Evolutionary conservation across 176 grass and related monocot genomes (phyloP).

Genomic region (Carex parvula): DNA sequence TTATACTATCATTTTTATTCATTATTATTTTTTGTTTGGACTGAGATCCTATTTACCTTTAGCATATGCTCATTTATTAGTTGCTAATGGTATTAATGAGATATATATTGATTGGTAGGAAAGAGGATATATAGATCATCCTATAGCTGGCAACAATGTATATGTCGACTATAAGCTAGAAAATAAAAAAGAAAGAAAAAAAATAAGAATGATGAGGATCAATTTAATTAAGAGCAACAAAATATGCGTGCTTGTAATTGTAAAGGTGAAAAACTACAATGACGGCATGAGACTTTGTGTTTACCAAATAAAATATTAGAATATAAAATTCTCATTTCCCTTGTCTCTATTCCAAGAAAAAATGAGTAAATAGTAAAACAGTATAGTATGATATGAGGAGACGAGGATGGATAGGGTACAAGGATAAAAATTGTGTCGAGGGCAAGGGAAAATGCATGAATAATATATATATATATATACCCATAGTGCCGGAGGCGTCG

Average conservation of each 20-base stretch:
- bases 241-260: too few relatives aligned
- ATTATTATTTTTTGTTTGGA: background rate
- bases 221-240: too few relatives aligned
- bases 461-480: conserved; percentile 26
- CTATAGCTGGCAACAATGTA: background rate
- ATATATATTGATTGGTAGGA: background rate
- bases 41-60: background rate
- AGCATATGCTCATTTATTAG: background rate
- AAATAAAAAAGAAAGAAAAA: background rate
- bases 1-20: background rate
- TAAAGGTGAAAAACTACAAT: too few relatives aligned
- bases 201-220: background rate
- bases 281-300: too few relatives aligned
- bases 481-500: conserved; percentile 95
- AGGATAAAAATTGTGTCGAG: too few relatives aligned
- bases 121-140: background rate
- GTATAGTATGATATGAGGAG: background rate
- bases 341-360: too few relatives aligned
- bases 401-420: background rate
- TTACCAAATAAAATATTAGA: too few relatives aligned
- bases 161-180: background rate
- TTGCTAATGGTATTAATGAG: background rate
- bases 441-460: background rate
- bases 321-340: background rate
- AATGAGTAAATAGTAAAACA: background rate